Evolutionary conservation across 257 asterid species (phyloP).

Genomic region (Capsicum pubescens): DNA sequence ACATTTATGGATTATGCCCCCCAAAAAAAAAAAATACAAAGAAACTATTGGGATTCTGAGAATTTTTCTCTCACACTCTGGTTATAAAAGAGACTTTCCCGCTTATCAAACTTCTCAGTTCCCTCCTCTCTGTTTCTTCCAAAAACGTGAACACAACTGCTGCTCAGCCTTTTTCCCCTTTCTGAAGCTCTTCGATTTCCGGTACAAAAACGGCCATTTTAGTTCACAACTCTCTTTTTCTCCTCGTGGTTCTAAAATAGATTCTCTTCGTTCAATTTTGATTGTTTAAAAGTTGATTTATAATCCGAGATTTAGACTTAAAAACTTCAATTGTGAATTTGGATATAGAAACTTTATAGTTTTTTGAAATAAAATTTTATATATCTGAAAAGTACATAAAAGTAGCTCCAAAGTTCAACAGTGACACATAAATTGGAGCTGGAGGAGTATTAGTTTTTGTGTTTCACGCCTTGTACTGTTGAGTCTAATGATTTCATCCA

Average conservation of each 20-base stretch:
- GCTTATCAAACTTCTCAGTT: conserved; percentile 4
- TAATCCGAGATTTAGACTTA: too few relatives aligned
- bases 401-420: too few relatives aligned
- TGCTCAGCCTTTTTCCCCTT: neutral
- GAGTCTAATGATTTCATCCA: neutral
- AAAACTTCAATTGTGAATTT: too few relatives aligned
- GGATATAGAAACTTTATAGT: too few relatives aligned
- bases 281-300: neutral
- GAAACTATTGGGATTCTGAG: neutral
- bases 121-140: neutral
- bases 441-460: neutral
- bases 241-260: neutral
- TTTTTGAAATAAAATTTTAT: too few relatives aligned
- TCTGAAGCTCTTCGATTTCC: neutral
- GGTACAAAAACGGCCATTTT: neutral
- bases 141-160: neutral
- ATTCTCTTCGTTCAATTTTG: neutral
- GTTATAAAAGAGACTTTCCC: neutral
- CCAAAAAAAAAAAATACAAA: too few relatives aligned
- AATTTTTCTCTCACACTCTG: neutral
- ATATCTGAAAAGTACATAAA: too few relatives aligned
- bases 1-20: too few relatives aligned
- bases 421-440: too few relatives aligned
- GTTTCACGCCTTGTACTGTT: neutral
- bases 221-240: too few relatives aligned